phyloP scores from a whole-genome alignment of 169 alveolate genomes.

The Cryptosporidium tyzzeri region DNA sequence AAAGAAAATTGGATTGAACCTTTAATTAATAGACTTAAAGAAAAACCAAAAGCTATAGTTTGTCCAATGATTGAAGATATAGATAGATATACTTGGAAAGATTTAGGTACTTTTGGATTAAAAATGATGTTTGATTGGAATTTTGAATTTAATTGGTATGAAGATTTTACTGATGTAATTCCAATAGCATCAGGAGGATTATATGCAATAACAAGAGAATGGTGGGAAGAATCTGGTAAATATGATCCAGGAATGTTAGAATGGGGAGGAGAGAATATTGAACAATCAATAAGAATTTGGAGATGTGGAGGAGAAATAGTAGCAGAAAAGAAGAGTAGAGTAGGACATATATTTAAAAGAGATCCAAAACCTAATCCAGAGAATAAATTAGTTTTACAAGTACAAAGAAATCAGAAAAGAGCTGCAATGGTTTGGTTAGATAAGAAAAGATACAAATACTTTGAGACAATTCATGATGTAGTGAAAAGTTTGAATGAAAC shows the following conservation, averaged over 20 bases:
- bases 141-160: slow-evolving; percentile 82
- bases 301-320: slow-evolving; percentile 81
- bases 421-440: slow-evolving; percentile 76
- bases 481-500: slow-evolving; percentile 52
- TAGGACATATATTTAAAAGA: slow-evolving; percentile 79
- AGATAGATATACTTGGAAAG: slow-evolving; percentile 82
- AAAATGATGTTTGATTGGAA: slow-evolving; percentile 81
- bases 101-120: slow-evolving; percentile 62
- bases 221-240: slow-evolving; percentile 83
- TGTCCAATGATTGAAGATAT: slow-evolving; percentile 82
- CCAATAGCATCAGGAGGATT: slow-evolving; percentile 79
- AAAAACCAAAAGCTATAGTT: slow-evolving; percentile 74
- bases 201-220: slow-evolving; percentile 77
- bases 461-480: slow-evolving; percentile 46
- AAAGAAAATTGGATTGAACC: slow-evolving; percentile 79
- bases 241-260: slow-evolving; percentile 79
- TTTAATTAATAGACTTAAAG: slow-evolving; percentile 17
- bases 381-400: slow-evolving; percentile 61
- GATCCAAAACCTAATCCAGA: slow-evolving; percentile 77
- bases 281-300: slow-evolving; percentile 80
- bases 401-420: slow-evolving; percentile 75
- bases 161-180: slow-evolving; percentile 64
- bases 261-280: slow-evolving; percentile 81
- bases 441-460: slow-evolving; percentile 51
- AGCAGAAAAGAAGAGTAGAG: slow-evolving; percentile 71